Evolutionary conservation across 169 alveolate genomes (phyloP).

Genomic region (Plasmodium fragile): DNA sequence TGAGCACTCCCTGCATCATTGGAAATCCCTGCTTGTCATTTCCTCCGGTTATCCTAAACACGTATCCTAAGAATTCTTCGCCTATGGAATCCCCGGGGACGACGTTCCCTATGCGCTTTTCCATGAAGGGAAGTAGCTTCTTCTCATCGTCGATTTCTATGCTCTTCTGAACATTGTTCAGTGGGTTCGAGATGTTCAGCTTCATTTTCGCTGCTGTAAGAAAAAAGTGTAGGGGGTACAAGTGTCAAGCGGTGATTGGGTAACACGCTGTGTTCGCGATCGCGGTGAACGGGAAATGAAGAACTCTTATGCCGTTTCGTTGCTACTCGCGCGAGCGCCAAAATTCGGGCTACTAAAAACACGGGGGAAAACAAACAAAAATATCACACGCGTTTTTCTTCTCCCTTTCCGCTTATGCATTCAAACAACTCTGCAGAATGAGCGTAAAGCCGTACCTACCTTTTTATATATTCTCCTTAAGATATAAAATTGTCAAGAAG

Average conservation of each 20-base stretch:
- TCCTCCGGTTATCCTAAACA: slow-evolving; percentile 96
- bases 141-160: slow-evolving; percentile 99
- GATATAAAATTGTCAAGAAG: background rate
- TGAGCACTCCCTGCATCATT: slow-evolving; percentile 99
- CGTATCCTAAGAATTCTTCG: slow-evolving; percentile 98
- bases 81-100: slow-evolving; percentile 98
- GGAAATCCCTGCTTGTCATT: slow-evolving; percentile 99
- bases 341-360: background rate
- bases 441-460: background rate
- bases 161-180: slow-evolving; percentile 96
- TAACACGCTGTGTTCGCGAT: background rate
- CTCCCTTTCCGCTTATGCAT: background rate
- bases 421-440: background rate
- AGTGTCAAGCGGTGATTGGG: background rate
- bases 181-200: slow-evolving; percentile 97
- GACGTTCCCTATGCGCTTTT: slow-evolving; percentile 98
- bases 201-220: slow-evolving; percentile 90
- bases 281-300: background rate
- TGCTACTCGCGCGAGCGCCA: background rate
- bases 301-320: background rate
- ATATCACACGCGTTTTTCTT: background rate
- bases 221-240: background rate
- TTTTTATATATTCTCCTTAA: background rate
- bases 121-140: slow-evolving; percentile 97
- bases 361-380: background rate